Conservation (phyloP, 208 protist genomes). For the Jaenimonas drosophilae region DNA sequence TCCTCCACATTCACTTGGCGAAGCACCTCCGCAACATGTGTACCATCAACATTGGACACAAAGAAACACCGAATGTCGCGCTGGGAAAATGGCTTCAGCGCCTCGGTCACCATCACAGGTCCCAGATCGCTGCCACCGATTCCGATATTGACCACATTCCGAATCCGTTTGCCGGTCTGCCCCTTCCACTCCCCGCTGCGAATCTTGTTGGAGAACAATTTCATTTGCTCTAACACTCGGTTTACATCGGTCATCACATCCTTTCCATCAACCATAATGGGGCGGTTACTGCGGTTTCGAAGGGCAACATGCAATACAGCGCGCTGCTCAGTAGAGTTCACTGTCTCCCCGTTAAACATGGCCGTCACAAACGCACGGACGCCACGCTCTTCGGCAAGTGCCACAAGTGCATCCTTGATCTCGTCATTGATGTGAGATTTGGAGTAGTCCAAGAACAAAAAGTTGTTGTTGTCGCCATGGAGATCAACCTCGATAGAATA, state of each 20-base stretch:
- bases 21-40: slow-evolving; percentile 90
- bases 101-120: slow-evolving; percentile 92
- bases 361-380: slow-evolving; percentile 63
- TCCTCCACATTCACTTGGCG: slow-evolving; percentile 81
- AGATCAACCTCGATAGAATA: slow-evolving; percentile 65
- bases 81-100: slow-evolving; percentile 86
- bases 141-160: slow-evolving; percentile 96
- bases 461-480: slow-evolving; percentile 38
- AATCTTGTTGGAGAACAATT: slow-evolving; percentile 77
- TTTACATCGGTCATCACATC: slow-evolving; percentile 94
- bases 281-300: slow-evolving; percentile 87
- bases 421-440: slow-evolving; percentile 94
- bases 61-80: slow-evolving; percentile 82
- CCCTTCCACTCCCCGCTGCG: slow-evolving; percentile 89
- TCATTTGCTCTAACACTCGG: slow-evolving; percentile 90
- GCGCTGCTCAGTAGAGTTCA: slow-evolving; percentile 93
- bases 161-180: slow-evolving; percentile 92
- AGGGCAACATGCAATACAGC: slow-evolving; percentile 95
- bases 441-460: slow-evolving; percentile 94
- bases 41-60: slow-evolving; percentile 97
- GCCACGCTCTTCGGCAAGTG: slow-evolving; percentile 73
- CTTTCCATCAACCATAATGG: slow-evolving; percentile 88
- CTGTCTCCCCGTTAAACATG: slow-evolving; percentile 93
- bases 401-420: slow-evolving; percentile 78
- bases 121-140: slow-evolving; percentile 97